phyloP scores from a whole-genome alignment of 257 asterid genomes.

The Solanum lignicaule region DNA sequence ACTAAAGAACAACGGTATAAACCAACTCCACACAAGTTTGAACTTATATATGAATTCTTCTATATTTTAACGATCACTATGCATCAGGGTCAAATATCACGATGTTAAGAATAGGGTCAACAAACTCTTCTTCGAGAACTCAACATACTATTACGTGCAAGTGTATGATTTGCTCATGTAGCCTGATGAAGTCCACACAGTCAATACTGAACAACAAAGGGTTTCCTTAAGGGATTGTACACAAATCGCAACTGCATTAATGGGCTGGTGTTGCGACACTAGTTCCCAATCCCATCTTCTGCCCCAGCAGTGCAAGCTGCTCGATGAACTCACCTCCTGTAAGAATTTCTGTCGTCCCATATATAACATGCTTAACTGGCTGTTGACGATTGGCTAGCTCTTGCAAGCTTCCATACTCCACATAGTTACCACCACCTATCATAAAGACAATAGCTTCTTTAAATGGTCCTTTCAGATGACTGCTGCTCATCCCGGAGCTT shows the following conservation, averaged over 20 bases:
- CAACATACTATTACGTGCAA: not conserved
- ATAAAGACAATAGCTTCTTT: constrained; percentile 94
- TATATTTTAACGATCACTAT: not conserved
- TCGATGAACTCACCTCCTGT: constrained; percentile 88
- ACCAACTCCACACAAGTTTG: not conserved
- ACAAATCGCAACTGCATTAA: constrained; percentile 5
- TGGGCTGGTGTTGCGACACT: constrained; percentile 10
- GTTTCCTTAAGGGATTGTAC: not conserved
- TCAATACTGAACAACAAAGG: not conserved
- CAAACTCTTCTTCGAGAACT: not conserved
- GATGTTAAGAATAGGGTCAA: not conserved
- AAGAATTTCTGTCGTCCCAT: constrained; percentile 91
- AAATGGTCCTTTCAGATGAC: constrained; percentile 83
- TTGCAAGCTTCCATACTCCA: constrained; percentile 80
- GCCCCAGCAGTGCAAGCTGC: constrained; percentile 66
- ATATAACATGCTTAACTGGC: constrained; percentile 64
- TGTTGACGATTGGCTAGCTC: constrained; percentile 67
- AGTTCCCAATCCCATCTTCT: constrained; percentile 81
- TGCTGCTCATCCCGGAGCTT: constrained; percentile 42
- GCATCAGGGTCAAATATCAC: not conserved
- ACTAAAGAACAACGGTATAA: not conserved
- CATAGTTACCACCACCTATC: constrained; percentile 98
- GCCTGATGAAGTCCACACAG: not conserved
- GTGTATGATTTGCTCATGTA: not conserved
- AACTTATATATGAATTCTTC: not conserved